Evolutionary conservation across 2,329 filamentous ascomycete species (phyloP), one percentile per base, ranked within the genome.

Genomic region (Sphaerulina populicola): DNA sequence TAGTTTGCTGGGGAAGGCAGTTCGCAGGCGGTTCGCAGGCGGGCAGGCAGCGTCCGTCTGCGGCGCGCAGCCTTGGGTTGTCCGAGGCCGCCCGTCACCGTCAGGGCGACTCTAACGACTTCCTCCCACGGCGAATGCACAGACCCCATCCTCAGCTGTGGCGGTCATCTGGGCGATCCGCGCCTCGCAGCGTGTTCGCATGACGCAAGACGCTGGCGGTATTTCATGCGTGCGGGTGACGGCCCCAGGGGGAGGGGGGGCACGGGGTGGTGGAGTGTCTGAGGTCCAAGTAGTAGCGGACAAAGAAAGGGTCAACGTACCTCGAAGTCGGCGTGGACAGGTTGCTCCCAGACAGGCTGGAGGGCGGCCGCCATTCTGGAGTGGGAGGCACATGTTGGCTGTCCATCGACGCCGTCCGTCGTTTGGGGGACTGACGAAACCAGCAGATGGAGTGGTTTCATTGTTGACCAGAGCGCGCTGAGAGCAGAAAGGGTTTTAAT

Each of bases 301-400:
- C 40, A 45, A 43, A 51, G 40, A 43, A 49, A 18, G 21, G 33
- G 31, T 9, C n/a, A 23, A 49, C 57, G 33, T 57, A 60, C 60
- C 58, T 61, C 40, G 49, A 56, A 23, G 51, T 52, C 35, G 56
- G 48, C 30, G 52, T 57, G 39, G 56, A 51, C 36, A 42, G 46
- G 47, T 51, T 51, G 48, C 50, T 52, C 35, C 50, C 52, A 6
- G 56, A 60, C 47, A 60, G 49, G 51, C 56, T 59, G n/a, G 63
- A 64, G 29, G 51, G 30, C 38, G 63, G 58, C 54, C 61, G 59
- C 59, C 62, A 60, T 57, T 58, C 58, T 51, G 60, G 56, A 38
- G 59, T 57, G 38, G 43, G 42, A 29, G 53, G 47, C 44, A 38
- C 63, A 62, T 64, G 56, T 54, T 59, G 53, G 45, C 48, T 46